Conservation (phyloP, 1,284 basidiomycete species). For the Pseudozyma thailandica region DNA sequence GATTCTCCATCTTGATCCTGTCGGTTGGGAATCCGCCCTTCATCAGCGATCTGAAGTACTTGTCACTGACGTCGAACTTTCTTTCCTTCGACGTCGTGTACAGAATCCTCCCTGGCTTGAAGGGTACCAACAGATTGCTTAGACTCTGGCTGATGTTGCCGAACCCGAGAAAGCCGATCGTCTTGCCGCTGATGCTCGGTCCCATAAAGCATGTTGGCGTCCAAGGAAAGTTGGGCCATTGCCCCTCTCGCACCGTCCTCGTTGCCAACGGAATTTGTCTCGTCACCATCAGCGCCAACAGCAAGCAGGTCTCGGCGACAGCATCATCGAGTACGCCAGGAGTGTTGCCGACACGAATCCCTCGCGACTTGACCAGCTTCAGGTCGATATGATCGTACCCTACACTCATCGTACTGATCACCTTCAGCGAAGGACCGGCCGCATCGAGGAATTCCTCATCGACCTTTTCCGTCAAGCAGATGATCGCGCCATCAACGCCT, state of each 20-base stretch:
- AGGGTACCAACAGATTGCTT: constrained; percentile 44
- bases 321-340: constrained; percentile 89
- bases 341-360: constrained; percentile 85
- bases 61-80: constrained; percentile 38
- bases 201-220: constrained; percentile 77
- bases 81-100: constrained; percentile 54
- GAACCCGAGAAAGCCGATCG: constrained; percentile 90
- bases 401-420: constrained; percentile 82
- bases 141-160: constrained; percentile 74
- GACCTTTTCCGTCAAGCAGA: constrained; percentile 80
- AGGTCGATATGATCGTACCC: constrained; percentile 81
- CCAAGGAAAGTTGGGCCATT: constrained; percentile 79
- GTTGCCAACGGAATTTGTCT: constrained; percentile 77
- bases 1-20: constrained; percentile 44
- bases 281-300: constrained; percentile 90
- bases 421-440: constrained; percentile 73
- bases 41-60: constrained; percentile 40
- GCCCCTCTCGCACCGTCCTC: constrained; percentile 76
- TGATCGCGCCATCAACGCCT: constrained; percentile 76
- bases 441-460: constrained; percentile 69
- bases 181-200: constrained; percentile 74
- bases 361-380: constrained; percentile 74
- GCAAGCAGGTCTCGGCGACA: constrained; percentile 87
- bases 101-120: constrained; percentile 43
- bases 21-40: constrained; percentile 22